Evolutionary conservation across 2,329 filamentous ascomycete species (phyloP).

Genomic region (Orbilia ellipsospora): DNA sequence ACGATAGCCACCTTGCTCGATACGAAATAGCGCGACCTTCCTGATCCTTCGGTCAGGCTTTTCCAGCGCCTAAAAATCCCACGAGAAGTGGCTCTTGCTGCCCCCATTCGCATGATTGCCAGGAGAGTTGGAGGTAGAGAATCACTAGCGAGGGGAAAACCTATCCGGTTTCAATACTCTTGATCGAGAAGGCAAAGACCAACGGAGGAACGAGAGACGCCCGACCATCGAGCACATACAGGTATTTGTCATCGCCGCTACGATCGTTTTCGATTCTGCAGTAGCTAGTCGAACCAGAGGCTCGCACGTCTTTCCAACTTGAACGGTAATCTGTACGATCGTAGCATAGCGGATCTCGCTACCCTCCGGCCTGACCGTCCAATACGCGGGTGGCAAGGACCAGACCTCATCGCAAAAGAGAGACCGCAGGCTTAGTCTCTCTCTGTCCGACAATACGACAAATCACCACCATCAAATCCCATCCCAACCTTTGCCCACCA

Average conservation of each 20-base stretch:
- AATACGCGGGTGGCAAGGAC: slow-evolving; percentile 32
- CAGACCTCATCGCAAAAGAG: slow-evolving; percentile 36
- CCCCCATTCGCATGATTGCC: slow-evolving; percentile 3
- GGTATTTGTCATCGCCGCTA: slow-evolving; percentile 52
- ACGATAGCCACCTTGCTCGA: slow-evolving; percentile 33
- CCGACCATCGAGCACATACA: slow-evolving; percentile 8
- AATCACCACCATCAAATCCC: slow-evolving; percentile 21
- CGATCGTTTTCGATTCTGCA: slow-evolving; percentile 25
- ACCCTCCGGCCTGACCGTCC: slow-evolving; percentile 19
- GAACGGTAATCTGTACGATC: neutral
- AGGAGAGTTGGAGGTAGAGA: neutral
- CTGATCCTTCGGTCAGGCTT: slow-evolving; percentile 46
- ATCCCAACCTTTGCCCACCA: slow-evolving; percentile 7
- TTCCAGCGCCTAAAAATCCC: slow-evolving; percentile 41
- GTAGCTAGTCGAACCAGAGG: neutral
- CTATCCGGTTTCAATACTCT: slow-evolving; percentile 26
- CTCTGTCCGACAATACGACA: slow-evolving; percentile 19
- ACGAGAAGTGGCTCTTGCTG: slow-evolving; percentile 32
- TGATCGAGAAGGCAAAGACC: slow-evolving; percentile 34
- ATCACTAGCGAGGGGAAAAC: slow-evolving; percentile 9
- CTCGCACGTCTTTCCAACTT: slow-evolving; percentile 8
- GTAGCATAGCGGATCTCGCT: slow-evolving; percentile 5
- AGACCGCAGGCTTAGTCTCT: slow-evolving; percentile 14
- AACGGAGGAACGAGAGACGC: neutral
- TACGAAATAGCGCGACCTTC: slow-evolving; percentile 43